Evolutionary conservation across 208 protist species (phyloP).

Genomic region (Acanthamoeba sp.): DNA sequence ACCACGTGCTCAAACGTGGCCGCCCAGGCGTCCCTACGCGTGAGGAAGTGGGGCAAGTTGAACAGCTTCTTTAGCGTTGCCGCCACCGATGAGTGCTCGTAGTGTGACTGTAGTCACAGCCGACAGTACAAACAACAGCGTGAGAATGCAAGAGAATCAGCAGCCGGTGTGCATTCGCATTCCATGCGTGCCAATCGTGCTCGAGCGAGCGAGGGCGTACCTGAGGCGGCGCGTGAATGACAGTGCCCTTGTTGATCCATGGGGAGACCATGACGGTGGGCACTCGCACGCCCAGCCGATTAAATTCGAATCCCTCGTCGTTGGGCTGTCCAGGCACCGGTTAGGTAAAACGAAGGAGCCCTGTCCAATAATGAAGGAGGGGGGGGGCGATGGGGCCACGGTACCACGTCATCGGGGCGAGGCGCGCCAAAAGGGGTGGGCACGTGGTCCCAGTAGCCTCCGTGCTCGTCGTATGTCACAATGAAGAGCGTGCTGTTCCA

Average conservation of each 20-base stretch:
- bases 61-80: conserved; percentile 84
- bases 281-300: conserved; percentile 80
- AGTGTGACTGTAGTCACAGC: background rate
- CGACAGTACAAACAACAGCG: too few species aligned
- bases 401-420: conserved; percentile 64
- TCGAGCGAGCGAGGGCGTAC: background rate
- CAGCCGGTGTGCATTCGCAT: too few species aligned
- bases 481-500: conserved; percentile 86
- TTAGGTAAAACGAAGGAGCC: background rate
- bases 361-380: too few species aligned
- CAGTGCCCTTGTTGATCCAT: conserved; percentile 81
- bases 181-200: too few species aligned
- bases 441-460: conserved; percentile 86
- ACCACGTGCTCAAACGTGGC: conserved; percentile 75
- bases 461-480: conserved; percentile 85
- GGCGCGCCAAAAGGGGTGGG: conserved; percentile 77
- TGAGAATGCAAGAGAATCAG: too few species aligned
- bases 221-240: conserved; percentile 71
- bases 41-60: conserved; percentile 75
- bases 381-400: background rate
- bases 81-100: conserved; percentile 80
- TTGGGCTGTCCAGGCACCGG: conserved; percentile 21
- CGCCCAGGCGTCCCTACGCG: conserved; percentile 80
- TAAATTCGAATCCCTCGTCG: conserved; percentile 80
- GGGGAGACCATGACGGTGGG: conserved; percentile 83